These are phyloP conservation scores for Corylus americana DNA, from an alignment of 306 rosid genomes.

Conservation along the genomic window DNA sequence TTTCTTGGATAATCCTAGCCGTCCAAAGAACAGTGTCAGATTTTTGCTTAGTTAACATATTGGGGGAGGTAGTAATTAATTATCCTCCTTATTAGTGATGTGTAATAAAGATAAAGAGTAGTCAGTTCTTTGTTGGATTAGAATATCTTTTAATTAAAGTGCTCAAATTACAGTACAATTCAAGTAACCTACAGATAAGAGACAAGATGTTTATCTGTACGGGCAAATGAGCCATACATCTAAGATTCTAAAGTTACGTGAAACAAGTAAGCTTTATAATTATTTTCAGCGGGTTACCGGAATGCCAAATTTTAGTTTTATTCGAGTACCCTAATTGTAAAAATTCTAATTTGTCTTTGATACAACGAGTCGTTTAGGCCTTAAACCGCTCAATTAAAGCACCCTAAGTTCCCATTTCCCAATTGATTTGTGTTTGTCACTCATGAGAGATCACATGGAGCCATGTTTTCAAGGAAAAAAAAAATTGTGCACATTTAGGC, in stretches of 20 bases:
- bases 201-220: too few relatives aligned
- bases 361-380: not conserved
- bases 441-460: not conserved
- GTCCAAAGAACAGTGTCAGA: not conserved
- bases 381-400: not conserved
- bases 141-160: too few relatives aligned
- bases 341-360: not conserved
- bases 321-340: too few relatives aligned
- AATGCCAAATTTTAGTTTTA: too few relatives aligned
- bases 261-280: too few relatives aligned
- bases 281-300: too few relatives aligned
- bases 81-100: not conserved
- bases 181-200: too few relatives aligned
- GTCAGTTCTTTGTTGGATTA: too few relatives aligned
- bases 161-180: too few relatives aligned
- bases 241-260: too few relatives aligned
- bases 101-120: not conserved
- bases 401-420: not conserved
- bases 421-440: not conserved
- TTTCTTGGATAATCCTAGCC: constrained; percentile 1
- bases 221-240: too few relatives aligned
- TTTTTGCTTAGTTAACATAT: not conserved
- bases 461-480: not conserved
- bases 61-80: not conserved
- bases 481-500: not conserved